phyloP scores from a whole-genome alignment of 176 grass and related monocot genomes.

The Panicum miliaceum region DNA sequence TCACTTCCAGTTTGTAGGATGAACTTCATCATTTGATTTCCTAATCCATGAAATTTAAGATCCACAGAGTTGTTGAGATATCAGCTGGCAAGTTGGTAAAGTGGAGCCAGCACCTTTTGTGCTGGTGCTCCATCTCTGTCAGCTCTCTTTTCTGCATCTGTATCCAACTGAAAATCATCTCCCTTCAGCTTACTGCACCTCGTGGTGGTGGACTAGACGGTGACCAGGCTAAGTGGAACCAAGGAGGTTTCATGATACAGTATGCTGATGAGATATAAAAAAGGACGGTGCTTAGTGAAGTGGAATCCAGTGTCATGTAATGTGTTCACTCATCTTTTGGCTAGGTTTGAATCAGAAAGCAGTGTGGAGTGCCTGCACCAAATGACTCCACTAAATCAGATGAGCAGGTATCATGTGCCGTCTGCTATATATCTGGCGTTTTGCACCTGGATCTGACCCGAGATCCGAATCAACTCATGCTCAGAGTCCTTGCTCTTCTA shows the following conservation, averaged over 20 bases:
- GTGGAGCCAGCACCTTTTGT: conserved; percentile 20
- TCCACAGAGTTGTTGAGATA: conserved; percentile 13
- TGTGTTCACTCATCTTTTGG: conserved; percentile 4
- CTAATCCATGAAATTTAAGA: conserved; percentile 3
- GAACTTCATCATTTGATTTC: background rate
- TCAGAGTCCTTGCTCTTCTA: conserved; percentile 10
- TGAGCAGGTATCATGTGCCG: background rate
- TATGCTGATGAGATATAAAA: conserved; percentile 22
- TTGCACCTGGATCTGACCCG: conserved; percentile 44
- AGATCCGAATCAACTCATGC: conserved; percentile 13
- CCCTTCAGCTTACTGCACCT: conserved; percentile 11
- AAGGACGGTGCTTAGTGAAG: conserved; percentile 16
- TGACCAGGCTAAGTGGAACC: conserved; percentile 29
- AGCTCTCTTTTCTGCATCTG: conserved; percentile 32
- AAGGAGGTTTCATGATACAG: conserved; percentile 27
- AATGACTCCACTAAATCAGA: conserved; percentile 27
- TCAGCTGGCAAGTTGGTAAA: conserved; percentile 27
- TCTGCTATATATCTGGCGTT: background rate
- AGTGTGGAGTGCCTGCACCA: conserved; percentile 13
- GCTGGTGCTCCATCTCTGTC: conserved; percentile 35
- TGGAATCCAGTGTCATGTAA: conserved; percentile 40
- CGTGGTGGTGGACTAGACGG: conserved; percentile 24
- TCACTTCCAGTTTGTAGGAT: background rate
- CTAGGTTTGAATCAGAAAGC: background rate
- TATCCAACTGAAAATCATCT: conserved; percentile 11